Base-by-base conservation (phyloP, 2,329 filamentous ascomycete genomes). In the Daldinia sp. region DNA sequence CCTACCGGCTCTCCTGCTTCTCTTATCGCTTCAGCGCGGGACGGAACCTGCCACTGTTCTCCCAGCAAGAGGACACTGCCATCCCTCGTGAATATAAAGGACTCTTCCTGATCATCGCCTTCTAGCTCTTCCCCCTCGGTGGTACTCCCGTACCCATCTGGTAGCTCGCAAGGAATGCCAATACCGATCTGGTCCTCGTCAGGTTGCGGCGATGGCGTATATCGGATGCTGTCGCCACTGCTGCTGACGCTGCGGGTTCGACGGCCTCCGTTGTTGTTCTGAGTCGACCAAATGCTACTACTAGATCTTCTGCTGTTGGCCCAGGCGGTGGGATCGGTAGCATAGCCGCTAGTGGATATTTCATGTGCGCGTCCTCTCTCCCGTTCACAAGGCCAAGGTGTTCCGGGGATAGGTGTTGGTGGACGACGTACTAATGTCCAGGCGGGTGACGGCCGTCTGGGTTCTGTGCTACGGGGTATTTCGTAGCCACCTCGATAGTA, bases 41-140 rank as follows among this genome's bases (percentile, higher is more conserved):
- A 46, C 15, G 68, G 68, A 1, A 70, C 68, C 2, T 15, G 1
- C 39, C 60, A 68, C 10, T 42, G 23, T 2, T 55, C 44, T 9
- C 55, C 61, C 6, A 62, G 5, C 1, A 70, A 54, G 0, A 58
- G 0, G 15, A 57, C 2, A 0, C 51, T 6, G 13, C 61, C 55
- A 7, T 35, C n/a, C 1, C n/a, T 10, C 2, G 51, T 33, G 35
- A 70, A 48, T 30, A 10, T n/a, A n/a, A 68, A 13, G 15, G 50
- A 33, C 4, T 54, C 7, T 18, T 30, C 53, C 28, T 41, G 33
- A 7, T 42, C 44, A 0, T 67, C 53, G 1, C 42, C 13, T 10
- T 51, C 20, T 18, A n/a, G n/a, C 9, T 35, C 33, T 35, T 50
- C 9, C 10, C 50, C 46, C 3, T 18, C 26, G 30, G 41, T 35